A percentile compares a stretch with the other conserved stretches of the same genome.
phyloP scores from a whole-genome alignment of 441 rosid genomes.

The Populus tomentosa region DNA sequence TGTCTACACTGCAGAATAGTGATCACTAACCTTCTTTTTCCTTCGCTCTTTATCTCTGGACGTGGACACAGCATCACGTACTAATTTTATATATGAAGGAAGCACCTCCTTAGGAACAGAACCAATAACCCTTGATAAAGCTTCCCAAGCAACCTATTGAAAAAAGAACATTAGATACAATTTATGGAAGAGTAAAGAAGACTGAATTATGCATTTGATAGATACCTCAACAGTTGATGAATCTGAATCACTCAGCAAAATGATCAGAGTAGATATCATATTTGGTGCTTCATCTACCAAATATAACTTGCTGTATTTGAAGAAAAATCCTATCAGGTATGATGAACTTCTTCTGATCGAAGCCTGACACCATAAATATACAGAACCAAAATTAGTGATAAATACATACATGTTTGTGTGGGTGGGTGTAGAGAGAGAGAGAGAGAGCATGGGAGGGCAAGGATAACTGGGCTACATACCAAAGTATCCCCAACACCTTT shows the following conservation, averaged over 20 bases:
- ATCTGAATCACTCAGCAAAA: constrained; percentile 91
- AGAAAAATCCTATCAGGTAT: constrained; percentile 89
- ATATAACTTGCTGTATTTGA: constrained; percentile 88
- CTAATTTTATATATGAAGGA: constrained; percentile 84
- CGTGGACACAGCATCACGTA: constrained; percentile 96
- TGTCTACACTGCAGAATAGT: constrained; percentile 1
- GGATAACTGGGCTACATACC: constrained; percentile 38
- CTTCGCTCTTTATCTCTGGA: constrained; percentile 92
- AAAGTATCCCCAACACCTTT: constrained; percentile 76
- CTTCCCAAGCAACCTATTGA: constrained; percentile 94
- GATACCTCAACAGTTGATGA: constrained; percentile 78
- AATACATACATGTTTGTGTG: too few relatives aligned
- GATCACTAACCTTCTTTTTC: constrained; percentile 65
- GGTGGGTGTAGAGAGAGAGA: too few relatives aligned
- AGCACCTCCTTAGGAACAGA: constrained; percentile 97
- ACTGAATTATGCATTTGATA: constrained; percentile 12
- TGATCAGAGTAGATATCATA: constrained; percentile 84
- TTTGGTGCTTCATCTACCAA: constrained; percentile 97
- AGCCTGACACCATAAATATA: constrained; percentile 51
- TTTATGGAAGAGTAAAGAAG: constrained; percentile 11
- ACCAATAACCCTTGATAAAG: constrained; percentile 78
- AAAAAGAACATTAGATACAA: constrained; percentile 24
- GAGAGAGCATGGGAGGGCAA: background rate
- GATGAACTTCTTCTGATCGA: constrained; percentile 75
- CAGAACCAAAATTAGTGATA: background rate